These are phyloP conservation scores for Calonectria pseudoreteaudii DNA, from an alignment of 2,329 filamentous ascomycete species.

Conservation along the genomic window DNA sequence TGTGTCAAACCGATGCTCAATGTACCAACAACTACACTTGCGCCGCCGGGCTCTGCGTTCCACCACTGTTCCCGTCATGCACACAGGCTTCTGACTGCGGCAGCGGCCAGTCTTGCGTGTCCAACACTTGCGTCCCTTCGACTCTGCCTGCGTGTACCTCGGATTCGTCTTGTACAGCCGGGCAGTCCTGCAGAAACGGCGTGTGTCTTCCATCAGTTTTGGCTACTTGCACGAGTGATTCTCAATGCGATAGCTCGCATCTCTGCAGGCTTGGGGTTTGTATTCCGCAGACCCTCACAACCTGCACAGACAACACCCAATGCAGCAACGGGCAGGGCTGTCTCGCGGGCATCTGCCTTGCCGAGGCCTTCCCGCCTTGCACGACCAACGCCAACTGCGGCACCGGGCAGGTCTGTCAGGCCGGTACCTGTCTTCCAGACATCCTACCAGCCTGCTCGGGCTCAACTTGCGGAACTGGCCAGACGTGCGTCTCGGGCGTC, in stretches of 20 bases:
- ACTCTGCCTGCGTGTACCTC: neutral
- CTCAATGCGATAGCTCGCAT: neutral
- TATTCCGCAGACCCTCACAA: neutral
- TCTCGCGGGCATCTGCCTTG: conserved; percentile 8
- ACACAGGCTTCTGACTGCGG: neutral
- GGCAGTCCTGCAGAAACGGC: neutral
- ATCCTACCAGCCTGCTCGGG: neutral
- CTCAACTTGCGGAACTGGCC: neutral
- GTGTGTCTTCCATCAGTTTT: conserved; percentile 1
- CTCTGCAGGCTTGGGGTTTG: conserved; percentile 9
- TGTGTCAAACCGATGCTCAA: neutral
- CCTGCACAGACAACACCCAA: neutral
- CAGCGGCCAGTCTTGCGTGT: neutral
- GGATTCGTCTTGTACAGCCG: neutral
- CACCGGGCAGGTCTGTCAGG: conserved; percentile 5
- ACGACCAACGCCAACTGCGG: neutral
- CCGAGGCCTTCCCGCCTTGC: neutral
- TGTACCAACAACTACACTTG: neutral
- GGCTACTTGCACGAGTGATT: conserved; percentile 1
- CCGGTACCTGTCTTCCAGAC: conserved; percentile 4
- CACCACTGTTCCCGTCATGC: neutral
- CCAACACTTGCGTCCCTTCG: conserved; percentile 7
- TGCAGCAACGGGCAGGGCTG: conserved; percentile 4
- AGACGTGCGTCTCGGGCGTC: neutral
- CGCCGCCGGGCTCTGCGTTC: neutral